A percentile compares a stretch with the other conserved stretches of the same genome.
phyloP scores from a whole-genome alignment of 371 early-diverging fungal species.

The Mortierella sp. region DNA sequence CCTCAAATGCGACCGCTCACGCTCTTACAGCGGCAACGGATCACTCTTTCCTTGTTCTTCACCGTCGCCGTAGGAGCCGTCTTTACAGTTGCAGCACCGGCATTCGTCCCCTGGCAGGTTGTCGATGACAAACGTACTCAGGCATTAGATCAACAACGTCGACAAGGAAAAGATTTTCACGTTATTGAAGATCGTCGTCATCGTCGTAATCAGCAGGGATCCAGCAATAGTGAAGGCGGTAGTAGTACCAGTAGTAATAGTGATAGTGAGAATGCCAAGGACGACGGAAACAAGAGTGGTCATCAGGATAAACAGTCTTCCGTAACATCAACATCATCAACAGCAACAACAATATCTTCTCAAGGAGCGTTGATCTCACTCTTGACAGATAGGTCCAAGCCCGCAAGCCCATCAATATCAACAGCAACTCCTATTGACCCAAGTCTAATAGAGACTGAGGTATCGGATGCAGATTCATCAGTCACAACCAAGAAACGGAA shows the following conservation, averaged over 20 bases:
- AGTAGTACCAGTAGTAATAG: background rate
- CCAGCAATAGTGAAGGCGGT: background rate
- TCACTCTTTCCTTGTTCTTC: slow-evolving; percentile 57
- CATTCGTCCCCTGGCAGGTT: slow-evolving; percentile 55
- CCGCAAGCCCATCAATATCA: background rate
- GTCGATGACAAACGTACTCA: slow-evolving; percentile 52
- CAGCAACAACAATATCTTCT: slow-evolving; percentile 19
- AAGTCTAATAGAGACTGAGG: background rate
- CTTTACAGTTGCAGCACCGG: slow-evolving; percentile 53
- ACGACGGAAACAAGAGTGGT: no score
- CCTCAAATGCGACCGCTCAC: slow-evolving; percentile 46
- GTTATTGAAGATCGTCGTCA: slow-evolving; percentile 31
- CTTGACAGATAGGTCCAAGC: slow-evolving; percentile 39
- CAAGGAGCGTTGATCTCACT: slow-evolving; percentile 44
- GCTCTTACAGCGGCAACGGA: slow-evolving; percentile 47
- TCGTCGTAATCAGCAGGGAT: background rate
- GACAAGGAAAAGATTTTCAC: slow-evolving; percentile 53
- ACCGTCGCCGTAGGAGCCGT: slow-evolving; percentile 57
- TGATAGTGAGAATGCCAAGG: background rate
- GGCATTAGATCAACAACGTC: slow-evolving; percentile 54
- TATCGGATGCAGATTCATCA: slow-evolving; percentile 1
- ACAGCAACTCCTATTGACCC: background rate
- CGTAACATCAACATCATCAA: background rate
- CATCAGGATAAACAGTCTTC: background rate
- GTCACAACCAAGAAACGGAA: slow-evolving; percentile 34